phyloP scores from a whole-genome alignment of 371 early-diverging fungal species.

The Rhizopus delemar region DNA sequence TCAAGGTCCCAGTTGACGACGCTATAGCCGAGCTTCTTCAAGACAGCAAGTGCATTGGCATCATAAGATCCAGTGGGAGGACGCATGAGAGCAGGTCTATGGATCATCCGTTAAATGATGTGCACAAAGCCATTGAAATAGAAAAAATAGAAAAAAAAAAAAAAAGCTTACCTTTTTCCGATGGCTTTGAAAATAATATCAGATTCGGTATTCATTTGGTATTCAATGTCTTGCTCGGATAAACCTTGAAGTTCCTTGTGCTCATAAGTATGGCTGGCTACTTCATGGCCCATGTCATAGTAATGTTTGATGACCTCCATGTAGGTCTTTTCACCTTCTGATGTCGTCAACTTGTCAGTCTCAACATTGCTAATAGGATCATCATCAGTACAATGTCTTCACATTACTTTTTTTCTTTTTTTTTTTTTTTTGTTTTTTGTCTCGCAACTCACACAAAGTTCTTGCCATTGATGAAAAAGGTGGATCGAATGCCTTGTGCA shows the following conservation, averaged over 20 bases:
- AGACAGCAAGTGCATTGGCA: slow-evolving; percentile 28
- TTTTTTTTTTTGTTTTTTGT: slow-evolving; percentile 27
- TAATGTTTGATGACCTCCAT: slow-evolving; percentile 22
- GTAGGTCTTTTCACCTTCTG: slow-evolving; percentile 23
- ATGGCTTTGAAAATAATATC: slow-evolving; percentile 16
- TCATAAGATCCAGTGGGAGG: slow-evolving; percentile 51
- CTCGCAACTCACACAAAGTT: slow-evolving; percentile 42
- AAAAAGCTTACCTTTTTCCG: slow-evolving; percentile 17
- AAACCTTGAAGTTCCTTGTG: slow-evolving; percentile 33
- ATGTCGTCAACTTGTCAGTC: slow-evolving; percentile 7
- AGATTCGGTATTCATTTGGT: slow-evolving; percentile 23
- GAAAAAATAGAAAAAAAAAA: too few relatives aligned
- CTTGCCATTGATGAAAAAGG: slow-evolving; percentile 53
- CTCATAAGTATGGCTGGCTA: slow-evolving; percentile 44
- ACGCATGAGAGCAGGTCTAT: slow-evolving; percentile 28
- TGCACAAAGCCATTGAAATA: slow-evolving; percentile 10
- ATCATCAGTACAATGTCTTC: slow-evolving; percentile 20
- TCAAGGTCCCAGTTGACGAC: slow-evolving; percentile 57
- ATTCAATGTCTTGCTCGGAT: slow-evolving; percentile 10
- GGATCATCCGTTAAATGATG: background rate
- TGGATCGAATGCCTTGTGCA: slow-evolving; percentile 38
- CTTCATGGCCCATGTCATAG: slow-evolving; percentile 25
- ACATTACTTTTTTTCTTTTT: background rate
- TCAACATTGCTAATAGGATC: slow-evolving; percentile 22
- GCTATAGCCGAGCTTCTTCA: slow-evolving; percentile 42